Evolutionary conservation across 1,284 basidiomycete species (phyloP).

Genomic region (Paramarasmius palmivorus): DNA sequence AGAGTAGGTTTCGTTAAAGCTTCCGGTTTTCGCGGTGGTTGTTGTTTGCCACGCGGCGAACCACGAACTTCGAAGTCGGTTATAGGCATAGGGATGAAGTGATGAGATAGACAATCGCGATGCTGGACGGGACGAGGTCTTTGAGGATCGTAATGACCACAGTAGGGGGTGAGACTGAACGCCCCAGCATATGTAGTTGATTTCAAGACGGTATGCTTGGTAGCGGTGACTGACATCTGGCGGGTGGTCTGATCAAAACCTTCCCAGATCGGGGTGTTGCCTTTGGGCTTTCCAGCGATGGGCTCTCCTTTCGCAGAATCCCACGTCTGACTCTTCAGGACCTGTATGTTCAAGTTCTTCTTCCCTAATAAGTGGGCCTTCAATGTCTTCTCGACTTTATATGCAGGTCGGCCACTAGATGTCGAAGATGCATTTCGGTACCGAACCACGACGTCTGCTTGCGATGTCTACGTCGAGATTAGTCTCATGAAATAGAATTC

Average conservation of each 20-base stretch:
- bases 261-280: conserved; percentile 14
- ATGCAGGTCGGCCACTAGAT: conserved; percentile 19
- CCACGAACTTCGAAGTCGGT: conserved; percentile 11
- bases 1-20: conserved; percentile 13
- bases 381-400: conserved; percentile 21
- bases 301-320: conserved; percentile 12
- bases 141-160: conserved; percentile 20
- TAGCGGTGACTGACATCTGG: conserved; percentile 11
- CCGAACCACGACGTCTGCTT: conserved; percentile 17
- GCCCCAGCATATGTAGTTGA: conserved; percentile 6
- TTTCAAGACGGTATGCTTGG: conserved; percentile 16
- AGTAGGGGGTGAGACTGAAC: conserved; percentile 12
- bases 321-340: conserved; percentile 20
- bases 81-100: conserved; percentile 21
- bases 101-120: conserved; percentile 16
- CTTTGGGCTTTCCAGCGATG: conserved; percentile 11
- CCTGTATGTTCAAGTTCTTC: conserved; percentile 20
- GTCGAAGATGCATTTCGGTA: conserved; percentile 14
- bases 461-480: conserved; percentile 5
- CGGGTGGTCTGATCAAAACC: conserved; percentile 16
- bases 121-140: neutral
- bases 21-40: neutral
- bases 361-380: conserved; percentile 20
- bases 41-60: neutral
- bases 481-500: neutral